These are phyloP conservation scores for Daedaleopsis sinensis DNA, from an alignment of 768 basidiomycete species.

Conservation along the genomic window DNA sequence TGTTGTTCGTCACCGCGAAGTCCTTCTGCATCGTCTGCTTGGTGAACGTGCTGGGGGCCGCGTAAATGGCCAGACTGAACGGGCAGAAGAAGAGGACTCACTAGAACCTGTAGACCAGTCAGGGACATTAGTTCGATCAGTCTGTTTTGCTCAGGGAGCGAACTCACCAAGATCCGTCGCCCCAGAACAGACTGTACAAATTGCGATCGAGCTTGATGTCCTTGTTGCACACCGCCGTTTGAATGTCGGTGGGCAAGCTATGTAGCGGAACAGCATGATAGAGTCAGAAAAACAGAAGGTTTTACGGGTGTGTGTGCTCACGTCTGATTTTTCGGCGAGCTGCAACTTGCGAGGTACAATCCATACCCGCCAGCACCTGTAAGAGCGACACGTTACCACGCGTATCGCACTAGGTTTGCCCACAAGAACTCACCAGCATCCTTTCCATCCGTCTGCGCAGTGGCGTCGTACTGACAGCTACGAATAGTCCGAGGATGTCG, in stretches of 20 bases:
- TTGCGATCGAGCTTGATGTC: constrained; percentile 17
- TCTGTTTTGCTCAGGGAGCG: background rate
- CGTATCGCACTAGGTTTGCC: too few species aligned
- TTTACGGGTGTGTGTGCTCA: background rate
- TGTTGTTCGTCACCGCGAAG: constrained; percentile 19
- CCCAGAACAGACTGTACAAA: constrained; percentile 15
- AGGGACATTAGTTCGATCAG: background rate
- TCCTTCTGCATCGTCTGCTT: constrained; percentile 15
- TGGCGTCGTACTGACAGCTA: constrained; percentile 20
- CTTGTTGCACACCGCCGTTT: constrained; percentile 20
- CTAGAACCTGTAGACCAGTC: constrained; percentile 11
- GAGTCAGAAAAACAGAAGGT: too few species aligned
- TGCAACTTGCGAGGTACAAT: constrained; percentile 1
- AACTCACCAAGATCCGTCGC: constrained; percentile 9
- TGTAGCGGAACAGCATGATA: too few species aligned
- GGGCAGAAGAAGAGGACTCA: background rate
- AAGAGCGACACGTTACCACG: background rate
- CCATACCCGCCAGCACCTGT: constrained; percentile 15
- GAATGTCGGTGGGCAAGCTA: constrained; percentile 18
- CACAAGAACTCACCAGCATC: constrained; percentile 17
- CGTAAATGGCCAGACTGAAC: background rate
- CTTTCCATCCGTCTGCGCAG: constrained; percentile 5
- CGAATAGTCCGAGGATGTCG: background rate
- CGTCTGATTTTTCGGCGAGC: background rate
- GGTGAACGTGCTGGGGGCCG: constrained; percentile 1